phyloP scores from a whole-genome alignment of 129 eudicot genomes.

The Cynara cardunculus region DNA sequence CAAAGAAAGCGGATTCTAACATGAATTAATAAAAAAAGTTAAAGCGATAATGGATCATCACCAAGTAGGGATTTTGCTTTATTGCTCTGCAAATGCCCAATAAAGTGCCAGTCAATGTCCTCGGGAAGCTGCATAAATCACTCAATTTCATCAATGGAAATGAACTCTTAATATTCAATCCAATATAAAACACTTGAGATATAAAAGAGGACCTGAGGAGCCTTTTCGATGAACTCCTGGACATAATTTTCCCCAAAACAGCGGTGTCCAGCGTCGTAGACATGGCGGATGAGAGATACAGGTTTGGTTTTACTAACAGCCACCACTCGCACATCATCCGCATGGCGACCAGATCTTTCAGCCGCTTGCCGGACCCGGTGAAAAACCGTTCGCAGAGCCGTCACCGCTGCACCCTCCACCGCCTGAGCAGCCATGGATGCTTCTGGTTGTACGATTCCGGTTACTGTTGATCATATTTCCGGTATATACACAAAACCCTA shows the following conservation, averaged over 20 bases:
- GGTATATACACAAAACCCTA: neutral
- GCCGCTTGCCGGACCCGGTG: slow-evolving; percentile 78
- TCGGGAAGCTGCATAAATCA: slow-evolving; percentile 67
- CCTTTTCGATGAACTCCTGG: slow-evolving; percentile 81
- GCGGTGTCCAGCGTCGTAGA: slow-evolving; percentile 89
- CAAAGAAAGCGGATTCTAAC: neutral
- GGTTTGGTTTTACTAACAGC: slow-evolving; percentile 93
- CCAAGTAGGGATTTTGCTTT: slow-evolving; percentile 79
- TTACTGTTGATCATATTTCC: slow-evolving; percentile 12
- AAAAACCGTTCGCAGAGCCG: slow-evolving; percentile 71
- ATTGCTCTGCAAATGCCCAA: slow-evolving; percentile 96
- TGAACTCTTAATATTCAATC: neutral
- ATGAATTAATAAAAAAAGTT: neutral
- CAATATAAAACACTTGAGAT: neutral
- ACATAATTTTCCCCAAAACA: slow-evolving; percentile 92
- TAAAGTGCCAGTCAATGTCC: slow-evolving; percentile 90
- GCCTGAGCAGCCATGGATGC: slow-evolving; percentile 58
- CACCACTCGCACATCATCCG: slow-evolving; percentile 68
- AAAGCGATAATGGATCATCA: slow-evolving; percentile 12
- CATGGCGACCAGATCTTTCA: slow-evolving; percentile 63
- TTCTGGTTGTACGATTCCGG: neutral
- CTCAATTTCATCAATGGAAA: slow-evolving; percentile 1
- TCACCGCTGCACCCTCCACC: slow-evolving; percentile 53
- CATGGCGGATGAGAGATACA: slow-evolving; percentile 58
- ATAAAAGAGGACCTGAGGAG: slow-evolving; percentile 61